Evolutionary conservation across 2,329 filamentous ascomycete species (phyloP).

Genomic region (Xylariaceae sp.): DNA sequence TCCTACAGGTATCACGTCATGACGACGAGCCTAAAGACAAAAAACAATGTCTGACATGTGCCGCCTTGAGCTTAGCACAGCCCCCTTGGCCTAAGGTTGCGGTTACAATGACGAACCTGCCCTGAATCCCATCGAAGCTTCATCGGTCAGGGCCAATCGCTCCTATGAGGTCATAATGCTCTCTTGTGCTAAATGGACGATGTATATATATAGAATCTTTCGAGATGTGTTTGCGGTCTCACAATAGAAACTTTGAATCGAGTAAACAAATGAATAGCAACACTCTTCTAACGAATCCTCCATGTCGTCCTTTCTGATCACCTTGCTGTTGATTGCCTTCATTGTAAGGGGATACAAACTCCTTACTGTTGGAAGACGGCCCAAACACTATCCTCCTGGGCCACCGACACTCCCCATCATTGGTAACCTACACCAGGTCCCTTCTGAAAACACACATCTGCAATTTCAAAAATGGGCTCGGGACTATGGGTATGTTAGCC

Average conservation of each 20-base stretch:
- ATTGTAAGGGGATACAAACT: neutral
- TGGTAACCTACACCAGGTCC: neutral
- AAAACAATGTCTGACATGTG: too few relatives aligned
- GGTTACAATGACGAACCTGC: too few relatives aligned
- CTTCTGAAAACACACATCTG: neutral
- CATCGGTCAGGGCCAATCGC: too few relatives aligned
- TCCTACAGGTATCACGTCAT: too few relatives aligned
- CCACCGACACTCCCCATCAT: neutral
- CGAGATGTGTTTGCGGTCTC: too few relatives aligned
- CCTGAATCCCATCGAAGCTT: too few relatives aligned
- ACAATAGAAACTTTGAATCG: neutral
- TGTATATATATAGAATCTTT: too few relatives aligned
- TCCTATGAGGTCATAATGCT: too few relatives aligned
- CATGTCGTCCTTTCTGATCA: neutral
- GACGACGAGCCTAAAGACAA: too few relatives aligned
- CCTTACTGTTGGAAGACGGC: neutral
- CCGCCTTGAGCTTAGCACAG: too few relatives aligned
- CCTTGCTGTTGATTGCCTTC: neutral
- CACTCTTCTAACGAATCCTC: neutral
- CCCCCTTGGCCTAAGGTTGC: too few relatives aligned
- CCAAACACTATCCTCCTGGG: neutral
- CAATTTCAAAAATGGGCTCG: neutral
- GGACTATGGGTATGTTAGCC: neutral
- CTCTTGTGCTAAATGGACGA: too few relatives aligned
- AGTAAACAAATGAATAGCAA: neutral